Base-by-base conservation (phyloP, 805 yeast genomes). In the Yarrowia phangngaensis region DNA sequence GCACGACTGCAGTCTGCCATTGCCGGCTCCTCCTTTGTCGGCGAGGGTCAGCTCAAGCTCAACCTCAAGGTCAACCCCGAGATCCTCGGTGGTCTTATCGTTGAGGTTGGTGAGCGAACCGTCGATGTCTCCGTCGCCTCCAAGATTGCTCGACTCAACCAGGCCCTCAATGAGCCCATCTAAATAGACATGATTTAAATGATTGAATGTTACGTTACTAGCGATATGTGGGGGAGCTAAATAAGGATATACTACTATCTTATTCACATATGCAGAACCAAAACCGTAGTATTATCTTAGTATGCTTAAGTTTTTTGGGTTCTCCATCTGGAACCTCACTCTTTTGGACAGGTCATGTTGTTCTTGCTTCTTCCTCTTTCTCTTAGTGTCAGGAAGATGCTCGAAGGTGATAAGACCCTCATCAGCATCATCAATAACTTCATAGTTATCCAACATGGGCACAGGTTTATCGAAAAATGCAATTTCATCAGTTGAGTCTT, bases 61-160 rank as follows among this genome's bases (percentile, higher is more conserved):
- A 71, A 79, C 59, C 90, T 88, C 75, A 74, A 74, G 56, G 84
- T 90, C 55, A 80, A 87, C 73, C 86, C 95, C 56, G 92, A 84
- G 57, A 85, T 92, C 65, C 75, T 85, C 67, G 98, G 98, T 65
- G 98, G 98, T 62, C 78, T 92, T 67, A 73, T 92, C 59, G 95
- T 92, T 53, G 95, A 89, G 71, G 86, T 92, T 61, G 96, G 90
- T 64, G 98, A 90, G 74, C 86, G 83, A 70, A 89, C 97, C 55
- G 95, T 88, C 61, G 98, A 92, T 72, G 76, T 90, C 68, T 82
- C 95, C 53, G 79, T 92, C 59, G 75, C 89, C 53, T 69, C 84
- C 64, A 88, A 83, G 76, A 79, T 92, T 65, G 74, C 84, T 67
- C 87, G 79, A 73, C 81, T 89, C 70, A 92, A 92, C 84, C 79